Conservation (phyloP, 805 yeast species). For the Maudiozyma barnettii region DNA sequence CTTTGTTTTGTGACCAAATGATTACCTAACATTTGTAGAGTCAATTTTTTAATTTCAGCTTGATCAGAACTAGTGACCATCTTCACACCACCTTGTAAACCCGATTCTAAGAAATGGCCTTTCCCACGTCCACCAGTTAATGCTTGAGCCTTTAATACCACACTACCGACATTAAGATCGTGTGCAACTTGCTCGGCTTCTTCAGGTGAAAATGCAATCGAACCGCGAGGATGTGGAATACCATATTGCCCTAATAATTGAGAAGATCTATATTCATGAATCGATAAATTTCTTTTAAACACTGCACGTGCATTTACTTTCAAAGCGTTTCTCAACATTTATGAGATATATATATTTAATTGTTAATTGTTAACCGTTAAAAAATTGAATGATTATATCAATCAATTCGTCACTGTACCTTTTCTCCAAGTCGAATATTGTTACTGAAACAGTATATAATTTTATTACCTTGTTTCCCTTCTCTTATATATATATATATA, state of each 20-base stretch:
- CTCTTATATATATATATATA: too few species aligned
- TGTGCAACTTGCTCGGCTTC: conserved; percentile 81
- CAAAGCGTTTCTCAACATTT: conserved; percentile 4
- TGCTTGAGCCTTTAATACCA: conserved; percentile 97
- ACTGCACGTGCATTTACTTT: neutral
- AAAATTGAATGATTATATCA: too few species aligned
- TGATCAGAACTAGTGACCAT: conserved; percentile 57
- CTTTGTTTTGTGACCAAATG: conserved; percentile 96
- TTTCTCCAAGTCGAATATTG: too few species aligned
- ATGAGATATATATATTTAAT: neutral
- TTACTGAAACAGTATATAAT: too few species aligned
- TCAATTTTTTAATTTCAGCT: conserved; percentile 77
- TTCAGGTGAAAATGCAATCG: conserved; percentile 80
- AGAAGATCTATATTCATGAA: conserved; percentile 95
- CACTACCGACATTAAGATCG: conserved; percentile 51
- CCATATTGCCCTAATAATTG: conserved; percentile 73
- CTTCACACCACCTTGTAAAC: conserved; percentile 94
- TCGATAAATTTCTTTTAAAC: conserved; percentile 62
- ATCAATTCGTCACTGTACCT: too few species aligned
- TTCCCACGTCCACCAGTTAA: conserved; percentile 99
- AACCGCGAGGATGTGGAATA: conserved; percentile 85
- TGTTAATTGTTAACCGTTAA: neutral
- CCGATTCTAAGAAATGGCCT: conserved; percentile 84
- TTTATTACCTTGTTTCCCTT: too few species aligned
- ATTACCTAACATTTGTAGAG: conserved; percentile 84